Evolutionary conservation across 495 filamentous ascomycete species (phyloP).

Genomic region (Thermothielavioides terrestris): DNA sequence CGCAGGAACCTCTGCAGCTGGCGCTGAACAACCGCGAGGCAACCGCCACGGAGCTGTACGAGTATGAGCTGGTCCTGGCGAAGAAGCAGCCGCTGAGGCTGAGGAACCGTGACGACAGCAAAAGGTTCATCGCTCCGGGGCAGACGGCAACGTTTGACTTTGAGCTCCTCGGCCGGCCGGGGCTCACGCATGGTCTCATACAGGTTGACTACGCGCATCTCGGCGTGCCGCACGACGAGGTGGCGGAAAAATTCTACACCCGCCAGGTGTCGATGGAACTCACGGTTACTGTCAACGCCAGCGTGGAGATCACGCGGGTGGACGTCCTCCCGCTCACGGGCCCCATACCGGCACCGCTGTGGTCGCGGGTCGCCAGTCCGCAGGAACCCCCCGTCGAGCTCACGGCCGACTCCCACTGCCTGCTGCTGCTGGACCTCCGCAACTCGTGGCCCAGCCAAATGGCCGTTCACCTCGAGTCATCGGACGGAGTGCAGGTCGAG

Average conservation of each 20-base stretch:
- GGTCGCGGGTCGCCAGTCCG: constrained; percentile 24
- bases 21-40: constrained; percentile 69
- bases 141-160: constrained; percentile 66
- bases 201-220: constrained; percentile 77
- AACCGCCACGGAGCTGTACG: constrained; percentile 68
- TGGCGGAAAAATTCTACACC: constrained; percentile 73
- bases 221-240: constrained; percentile 51
- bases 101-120: constrained; percentile 44
- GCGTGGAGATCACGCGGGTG: constrained; percentile 66
- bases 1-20: constrained; percentile 62
- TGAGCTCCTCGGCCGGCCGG: constrained; percentile 76
- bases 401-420: constrained; percentile 56
- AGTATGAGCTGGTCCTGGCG: constrained; percentile 68
- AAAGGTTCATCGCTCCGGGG: constrained; percentile 57
- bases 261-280: constrained; percentile 73
- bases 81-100: constrained; percentile 66
- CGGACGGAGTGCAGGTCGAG: constrained; percentile 29
- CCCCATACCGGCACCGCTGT: constrained; percentile 40
- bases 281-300: constrained; percentile 85
- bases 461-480: constrained; percentile 44
- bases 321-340: constrained; percentile 67
- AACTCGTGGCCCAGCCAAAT: constrained; percentile 81
- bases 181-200: constrained; percentile 69
- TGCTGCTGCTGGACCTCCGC: constrained; percentile 73
- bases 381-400: constrained; percentile 16